These are phyloP conservation scores for Salinomyces thailandicus DNA, from an alignment of 2,329 filamentous ascomycete genomes.

Conservation along the genomic window DNA sequence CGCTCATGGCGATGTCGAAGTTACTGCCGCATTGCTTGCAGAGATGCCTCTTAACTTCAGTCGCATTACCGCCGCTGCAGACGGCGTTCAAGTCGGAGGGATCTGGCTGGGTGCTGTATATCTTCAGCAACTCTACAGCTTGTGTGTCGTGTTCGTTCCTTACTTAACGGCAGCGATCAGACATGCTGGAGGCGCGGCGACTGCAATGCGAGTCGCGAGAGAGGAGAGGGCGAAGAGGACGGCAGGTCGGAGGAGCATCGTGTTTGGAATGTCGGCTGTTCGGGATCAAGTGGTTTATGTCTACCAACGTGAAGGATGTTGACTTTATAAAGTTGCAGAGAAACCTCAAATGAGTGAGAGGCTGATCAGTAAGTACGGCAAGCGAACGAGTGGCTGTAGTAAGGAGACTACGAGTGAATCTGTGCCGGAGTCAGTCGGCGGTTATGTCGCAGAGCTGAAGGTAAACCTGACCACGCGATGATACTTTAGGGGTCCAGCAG, in stretches of 20 bases:
- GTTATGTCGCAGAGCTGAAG: too few species aligned
- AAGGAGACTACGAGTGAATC: too few species aligned
- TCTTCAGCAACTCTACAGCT: conserved; percentile 1
- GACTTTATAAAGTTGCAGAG: conserved; percentile 1
- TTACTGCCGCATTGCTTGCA: conserved; percentile 22
- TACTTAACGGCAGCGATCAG: conserved; percentile 43
- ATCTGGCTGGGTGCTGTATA: conserved; percentile 22
- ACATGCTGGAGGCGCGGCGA: conserved; percentile 40
- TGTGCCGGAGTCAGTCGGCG: too few species aligned
- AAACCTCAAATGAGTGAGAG: conserved; percentile 7
- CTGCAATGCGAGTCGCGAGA: conserved; percentile 32
- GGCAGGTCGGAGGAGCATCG: conserved; percentile 38
- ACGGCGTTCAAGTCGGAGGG: conserved; percentile 24
- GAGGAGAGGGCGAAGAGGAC: conserved; percentile 36
- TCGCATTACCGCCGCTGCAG: conserved; percentile 19
- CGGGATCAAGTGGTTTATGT: conserved; percentile 4
- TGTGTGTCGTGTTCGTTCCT: conserved; percentile 17
- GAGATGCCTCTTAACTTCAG: conserved; percentile 18
- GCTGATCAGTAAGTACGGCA: not conserved
- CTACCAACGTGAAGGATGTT: not conserved
- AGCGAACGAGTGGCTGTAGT: conserved; percentile 4
- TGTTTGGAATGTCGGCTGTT: conserved; percentile 15
- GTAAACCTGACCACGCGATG: too few species aligned
- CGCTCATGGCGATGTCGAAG: conserved; percentile 19
- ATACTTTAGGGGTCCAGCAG: too few species aligned